A percentile compares a stretch with the other conserved stretches of the same genome.
Evolutionary conservation across 2,329 filamentous ascomycete species (phyloP).

Genomic region (Penicillium decumbens): DNA sequence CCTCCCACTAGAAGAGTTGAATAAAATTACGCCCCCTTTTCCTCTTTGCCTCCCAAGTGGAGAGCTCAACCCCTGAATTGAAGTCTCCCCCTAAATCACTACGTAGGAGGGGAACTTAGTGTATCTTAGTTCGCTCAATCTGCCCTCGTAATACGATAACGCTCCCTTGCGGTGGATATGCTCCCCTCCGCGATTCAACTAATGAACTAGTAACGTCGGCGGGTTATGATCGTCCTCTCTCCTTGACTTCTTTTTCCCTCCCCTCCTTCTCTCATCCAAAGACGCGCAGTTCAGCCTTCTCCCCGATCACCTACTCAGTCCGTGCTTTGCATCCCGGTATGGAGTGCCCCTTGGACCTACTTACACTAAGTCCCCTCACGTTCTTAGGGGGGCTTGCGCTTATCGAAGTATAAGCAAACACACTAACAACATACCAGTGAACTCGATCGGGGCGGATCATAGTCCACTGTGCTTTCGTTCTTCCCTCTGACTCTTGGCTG

Average conservation of each 20-base stretch:
- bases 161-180: conserved; percentile 1
- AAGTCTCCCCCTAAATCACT: neutral
- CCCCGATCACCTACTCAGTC: neutral
- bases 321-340: conserved; percentile 2
- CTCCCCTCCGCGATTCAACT: conserved; percentile 5
- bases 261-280: conserved; percentile 1
- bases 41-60: neutral
- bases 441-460: conserved; percentile 3
- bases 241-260: conserved; percentile 5
- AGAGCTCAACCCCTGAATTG: neutral
- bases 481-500: conserved; percentile 24
- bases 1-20: neutral
- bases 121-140: neutral
- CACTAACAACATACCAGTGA: conserved; percentile 3
- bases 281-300: neutral
- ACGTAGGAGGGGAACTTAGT: neutral
- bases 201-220: conserved; percentile 9
- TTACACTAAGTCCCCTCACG: neutral
- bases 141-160: conserved; percentile 17
- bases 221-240: conserved; percentile 14
- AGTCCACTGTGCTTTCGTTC: neutral
- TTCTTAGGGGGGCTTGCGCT: neutral
- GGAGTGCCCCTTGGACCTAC: neutral
- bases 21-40: neutral
- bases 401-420: conserved; percentile 7